These are phyloP conservation scores for Xylaria sp. DNA, from an alignment of 2,329 filamentous ascomycete species.

Conservation along the genomic window DNA sequence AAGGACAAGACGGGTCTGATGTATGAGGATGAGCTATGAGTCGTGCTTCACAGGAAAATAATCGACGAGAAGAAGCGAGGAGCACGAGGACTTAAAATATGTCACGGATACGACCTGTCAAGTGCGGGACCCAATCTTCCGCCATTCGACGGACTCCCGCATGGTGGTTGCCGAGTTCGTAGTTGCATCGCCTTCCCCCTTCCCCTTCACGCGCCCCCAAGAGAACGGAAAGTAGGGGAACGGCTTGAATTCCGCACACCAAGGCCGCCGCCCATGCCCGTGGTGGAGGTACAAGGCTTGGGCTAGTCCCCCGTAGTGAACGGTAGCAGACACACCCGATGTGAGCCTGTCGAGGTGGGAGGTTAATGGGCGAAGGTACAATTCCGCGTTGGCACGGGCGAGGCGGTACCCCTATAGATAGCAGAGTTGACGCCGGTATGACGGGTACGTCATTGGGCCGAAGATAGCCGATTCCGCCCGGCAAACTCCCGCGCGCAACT, in stretches of 20 bases:
- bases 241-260: conserved; percentile 28
- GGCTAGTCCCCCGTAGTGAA: too few relatives aligned
- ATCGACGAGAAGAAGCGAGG: background rate
- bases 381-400: background rate
- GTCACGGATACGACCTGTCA: background rate
- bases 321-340: too few relatives aligned
- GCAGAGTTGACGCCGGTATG: conserved; percentile 12
- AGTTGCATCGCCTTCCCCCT: conserved; percentile 24
- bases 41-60: background rate
- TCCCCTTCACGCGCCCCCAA: conserved; percentile 27
- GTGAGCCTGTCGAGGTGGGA: too few relatives aligned
- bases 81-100: background rate
- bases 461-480: conserved; percentile 26
- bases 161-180: background rate
- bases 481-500: conserved; percentile 1
- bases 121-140: background rate
- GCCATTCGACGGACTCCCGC: background rate
- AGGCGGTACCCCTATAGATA: conserved; percentile 14
- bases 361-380: background rate
- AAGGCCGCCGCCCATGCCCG: conserved; percentile 4
- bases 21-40: background rate
- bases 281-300: too few relatives aligned
- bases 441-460: conserved; percentile 26
- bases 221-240: conserved; percentile 24
- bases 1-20: background rate